Base-by-base conservation (phyloP, 83 land plant species). In the Diphasiastrum complanatum region DNA sequence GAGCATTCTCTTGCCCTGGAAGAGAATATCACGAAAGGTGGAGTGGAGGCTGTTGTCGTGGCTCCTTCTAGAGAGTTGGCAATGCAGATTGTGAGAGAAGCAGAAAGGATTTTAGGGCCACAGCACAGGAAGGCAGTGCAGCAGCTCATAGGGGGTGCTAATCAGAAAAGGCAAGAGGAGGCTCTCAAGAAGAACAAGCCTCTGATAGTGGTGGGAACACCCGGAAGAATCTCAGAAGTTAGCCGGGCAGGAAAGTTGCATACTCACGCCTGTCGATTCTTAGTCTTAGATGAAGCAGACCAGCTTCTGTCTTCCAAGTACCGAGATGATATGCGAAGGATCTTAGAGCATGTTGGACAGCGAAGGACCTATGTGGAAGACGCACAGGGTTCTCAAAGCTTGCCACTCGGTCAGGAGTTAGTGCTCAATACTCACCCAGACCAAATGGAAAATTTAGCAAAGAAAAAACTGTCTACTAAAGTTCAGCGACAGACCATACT, bases 141-240 rank as follows among this genome's bases (percentile, higher is more conserved):
- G 72, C 97, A 91, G 74, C 83, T 91, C 60, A 95, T 87, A 0
- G 97, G 95, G 0, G 97, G 95, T 70, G 95, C 97, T 45, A 87
- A 85, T 63, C 60, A 79, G 35, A 67, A 82, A 26, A 79, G 95
- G 69, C 95, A 91, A 59, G 97, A 87, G 58, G 97, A 91, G 45
- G 95, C 87, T 29, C 63, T 91, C 19, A 87, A 69, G 80, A 82
- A 78, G 64, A 91, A 87, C 68, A 87, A 85, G 63, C 97, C 97
- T 10, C 26, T 75, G 33, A 87, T 91, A 56, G 83, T 91, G 34
- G 87, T 91, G 31, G 97, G 97, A 18, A 91, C 97, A 32, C 97
- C 97, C 28, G 95, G 97, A 16, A 76, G 97, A 19, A 85, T 91
- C 32, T 87, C 97, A 19, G 95, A 87, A 62, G 79, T 91, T 18